Conservation (phyloP, 805 yeast genomes). For the Spencermartinsiella europaea region DNA sequence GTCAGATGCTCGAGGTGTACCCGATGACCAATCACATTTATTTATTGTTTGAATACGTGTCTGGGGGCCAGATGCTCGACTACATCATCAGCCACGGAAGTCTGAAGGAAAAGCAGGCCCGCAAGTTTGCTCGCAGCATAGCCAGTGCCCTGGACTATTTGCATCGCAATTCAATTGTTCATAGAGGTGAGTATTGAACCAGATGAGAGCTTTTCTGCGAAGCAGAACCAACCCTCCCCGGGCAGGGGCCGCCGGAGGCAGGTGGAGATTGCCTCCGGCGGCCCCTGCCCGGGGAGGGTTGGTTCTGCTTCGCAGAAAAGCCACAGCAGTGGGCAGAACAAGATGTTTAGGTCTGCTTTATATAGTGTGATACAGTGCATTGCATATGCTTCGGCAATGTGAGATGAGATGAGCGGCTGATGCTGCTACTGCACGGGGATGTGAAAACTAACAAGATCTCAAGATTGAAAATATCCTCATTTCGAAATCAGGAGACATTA, state of each 20-base stretch:
- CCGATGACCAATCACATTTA: constrained; percentile 96
- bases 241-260: background rate
- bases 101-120: constrained; percentile 86
- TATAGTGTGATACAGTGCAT: too few species aligned
- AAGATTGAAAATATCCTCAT: constrained; percentile 96
- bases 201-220: constrained; percentile 8
- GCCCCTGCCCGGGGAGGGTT: background rate
- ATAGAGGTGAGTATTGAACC: constrained; percentile 37
- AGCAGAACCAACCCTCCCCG: background rate
- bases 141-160: constrained; percentile 91
- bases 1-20: constrained; percentile 87
- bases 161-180: constrained; percentile 91
- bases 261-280: background rate
- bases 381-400: too few species aligned
- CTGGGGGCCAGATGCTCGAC: constrained; percentile 97
- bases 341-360: too few species aligned
- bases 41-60: constrained; percentile 93
- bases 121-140: constrained; percentile 91
- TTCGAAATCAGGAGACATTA: constrained; percentile 86
- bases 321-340: too few species aligned
- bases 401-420: too few species aligned
- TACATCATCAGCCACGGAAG: constrained; percentile 96
- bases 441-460: constrained; percentile 45
- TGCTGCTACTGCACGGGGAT: too few species aligned
- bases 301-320: too few species aligned